Evolutionary conservation across 2,329 filamentous ascomycete genomes (phyloP).

Genomic region (Sclerotinia glacialis): DNA sequence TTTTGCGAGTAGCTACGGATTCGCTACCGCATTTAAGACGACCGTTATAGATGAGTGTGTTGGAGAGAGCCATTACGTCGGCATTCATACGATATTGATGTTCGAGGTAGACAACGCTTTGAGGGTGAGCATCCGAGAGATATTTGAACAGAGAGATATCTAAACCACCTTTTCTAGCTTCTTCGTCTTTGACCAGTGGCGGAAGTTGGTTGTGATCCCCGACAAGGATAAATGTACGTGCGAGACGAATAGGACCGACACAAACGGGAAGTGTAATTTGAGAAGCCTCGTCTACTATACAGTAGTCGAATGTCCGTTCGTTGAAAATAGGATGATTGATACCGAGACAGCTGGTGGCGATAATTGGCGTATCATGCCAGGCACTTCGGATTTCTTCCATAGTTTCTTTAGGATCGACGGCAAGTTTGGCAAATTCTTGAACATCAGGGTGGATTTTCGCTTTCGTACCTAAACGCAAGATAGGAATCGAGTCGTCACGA

Average conservation of each 20-base stretch:
- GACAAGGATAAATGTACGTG: slow-evolving; percentile 87
- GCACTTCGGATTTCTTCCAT: slow-evolving; percentile 81
- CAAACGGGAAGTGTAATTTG: slow-evolving; percentile 97
- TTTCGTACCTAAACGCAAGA: slow-evolving; percentile 79
- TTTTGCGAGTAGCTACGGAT: slow-evolving; percentile 64
- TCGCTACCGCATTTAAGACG: slow-evolving; percentile 84
- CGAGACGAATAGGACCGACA: slow-evolving; percentile 88
- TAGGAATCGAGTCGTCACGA: slow-evolving; percentile 69
- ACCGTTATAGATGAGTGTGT: slow-evolving; percentile 89
- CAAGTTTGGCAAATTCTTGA: slow-evolving; percentile 77
- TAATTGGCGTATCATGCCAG: slow-evolving; percentile 83
- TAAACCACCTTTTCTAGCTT: slow-evolving; percentile 79
- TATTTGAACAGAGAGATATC: slow-evolving; percentile 94
- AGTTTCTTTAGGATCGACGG: slow-evolving; percentile 66
- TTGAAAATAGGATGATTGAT: slow-evolving; percentile 87
- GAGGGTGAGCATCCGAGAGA: slow-evolving; percentile 82
- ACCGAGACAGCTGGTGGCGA: slow-evolving; percentile 91
- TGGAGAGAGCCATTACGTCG: slow-evolving; percentile 92
- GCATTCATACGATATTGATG: slow-evolving; percentile 99
- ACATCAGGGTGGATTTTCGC: slow-evolving; percentile 89
- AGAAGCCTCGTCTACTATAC: slow-evolving; percentile 96
- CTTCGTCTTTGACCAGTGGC: slow-evolving; percentile 88
- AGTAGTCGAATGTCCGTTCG: slow-evolving; percentile 91
- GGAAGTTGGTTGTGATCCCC: slow-evolving; percentile 96
- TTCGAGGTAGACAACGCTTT: slow-evolving; percentile 84